phyloP scores from a whole-genome alignment of 2,329 filamentous ascomycete species.

The Leptographium flavum region DNA sequence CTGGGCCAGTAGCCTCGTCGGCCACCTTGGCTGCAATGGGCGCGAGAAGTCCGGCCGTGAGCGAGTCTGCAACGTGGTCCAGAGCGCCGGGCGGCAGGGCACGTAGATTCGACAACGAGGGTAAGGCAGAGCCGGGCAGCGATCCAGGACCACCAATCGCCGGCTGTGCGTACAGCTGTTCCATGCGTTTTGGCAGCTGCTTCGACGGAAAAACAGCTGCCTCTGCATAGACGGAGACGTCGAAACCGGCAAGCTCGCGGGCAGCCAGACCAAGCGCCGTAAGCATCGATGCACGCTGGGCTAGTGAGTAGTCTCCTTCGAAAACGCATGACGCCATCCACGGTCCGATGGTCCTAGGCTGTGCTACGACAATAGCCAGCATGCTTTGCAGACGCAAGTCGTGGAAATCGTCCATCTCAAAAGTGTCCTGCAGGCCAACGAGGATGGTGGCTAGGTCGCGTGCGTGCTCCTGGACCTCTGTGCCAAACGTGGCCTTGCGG shows the following conservation, averaged over 20 bases:
- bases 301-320: constrained; percentile 78
- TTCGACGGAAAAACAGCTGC: constrained; percentile 63
- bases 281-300: constrained; percentile 70
- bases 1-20: constrained; percentile 64
- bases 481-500: constrained; percentile 76
- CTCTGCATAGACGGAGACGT: constrained; percentile 36
- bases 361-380: constrained; percentile 64
- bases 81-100: constrained; percentile 45
- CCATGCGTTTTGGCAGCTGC: constrained; percentile 57
- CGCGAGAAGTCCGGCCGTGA: constrained; percentile 61
- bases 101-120: constrained; percentile 23
- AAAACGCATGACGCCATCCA: constrained; percentile 83
- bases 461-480: constrained; percentile 72
- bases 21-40: constrained; percentile 73
- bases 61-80: constrained; percentile 48
- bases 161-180: constrained; percentile 47
- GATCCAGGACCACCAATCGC: constrained; percentile 1
- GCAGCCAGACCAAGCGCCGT: constrained; percentile 69
- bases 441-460: constrained; percentile 67
- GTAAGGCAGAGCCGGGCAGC: constrained; percentile 8
- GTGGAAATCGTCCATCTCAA: constrained; percentile 65
- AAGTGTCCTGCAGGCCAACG: constrained; percentile 72
- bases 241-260: constrained; percentile 70
- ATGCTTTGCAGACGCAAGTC: constrained; percentile 65
- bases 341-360: constrained; percentile 62